Evolutionary conservation across 179 eudicot species (phyloP).

Genomic region (Silene coronaria): DNA sequence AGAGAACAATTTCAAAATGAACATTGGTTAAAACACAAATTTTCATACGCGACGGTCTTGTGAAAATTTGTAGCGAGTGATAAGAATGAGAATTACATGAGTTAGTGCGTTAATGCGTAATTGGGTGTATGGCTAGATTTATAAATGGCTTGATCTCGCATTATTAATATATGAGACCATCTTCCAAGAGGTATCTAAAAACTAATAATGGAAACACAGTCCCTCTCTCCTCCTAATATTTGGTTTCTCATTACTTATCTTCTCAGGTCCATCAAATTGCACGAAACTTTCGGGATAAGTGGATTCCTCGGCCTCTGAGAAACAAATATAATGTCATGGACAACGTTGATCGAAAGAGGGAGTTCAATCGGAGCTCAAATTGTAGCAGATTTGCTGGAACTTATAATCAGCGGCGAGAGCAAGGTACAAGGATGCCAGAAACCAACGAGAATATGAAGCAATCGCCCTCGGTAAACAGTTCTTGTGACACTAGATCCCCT

Average conservation of each 20-base stretch:
- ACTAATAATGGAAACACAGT: not conserved
- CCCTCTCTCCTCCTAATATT: slow-evolving; percentile 4
- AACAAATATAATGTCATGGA: slow-evolving; percentile 41
- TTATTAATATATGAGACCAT: too few relatives aligned
- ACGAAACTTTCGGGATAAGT: slow-evolving; percentile 73
- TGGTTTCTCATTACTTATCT: slow-evolving; percentile 14
- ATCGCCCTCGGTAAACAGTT: slow-evolving; percentile 20
- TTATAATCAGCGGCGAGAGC: slow-evolving; percentile 40
- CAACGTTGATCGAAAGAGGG: slow-evolving; percentile 41
- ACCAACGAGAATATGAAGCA: slow-evolving; percentile 33
- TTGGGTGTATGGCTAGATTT: not conserved
- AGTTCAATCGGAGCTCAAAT: slow-evolving; percentile 35
- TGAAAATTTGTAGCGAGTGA: not conserved
- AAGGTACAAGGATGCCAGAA: slow-evolving; percentile 32
- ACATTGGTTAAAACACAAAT: not conserved
- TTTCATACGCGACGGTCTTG: not conserved
- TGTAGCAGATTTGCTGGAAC: slow-evolving; percentile 30
- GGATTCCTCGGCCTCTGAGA: slow-evolving; percentile 60
- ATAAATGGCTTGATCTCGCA: not conserved
- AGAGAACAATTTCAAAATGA: not conserved
- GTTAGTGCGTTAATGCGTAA: not conserved
- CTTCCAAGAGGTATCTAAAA: not conserved
- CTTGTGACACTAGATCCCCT: slow-evolving; percentile 26
- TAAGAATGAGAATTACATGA: not conserved
- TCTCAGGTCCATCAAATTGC: slow-evolving; percentile 92